Conservation (phyloP, 1,284 basidiomycete genomes). For the Trichosporon asahii region DNA sequence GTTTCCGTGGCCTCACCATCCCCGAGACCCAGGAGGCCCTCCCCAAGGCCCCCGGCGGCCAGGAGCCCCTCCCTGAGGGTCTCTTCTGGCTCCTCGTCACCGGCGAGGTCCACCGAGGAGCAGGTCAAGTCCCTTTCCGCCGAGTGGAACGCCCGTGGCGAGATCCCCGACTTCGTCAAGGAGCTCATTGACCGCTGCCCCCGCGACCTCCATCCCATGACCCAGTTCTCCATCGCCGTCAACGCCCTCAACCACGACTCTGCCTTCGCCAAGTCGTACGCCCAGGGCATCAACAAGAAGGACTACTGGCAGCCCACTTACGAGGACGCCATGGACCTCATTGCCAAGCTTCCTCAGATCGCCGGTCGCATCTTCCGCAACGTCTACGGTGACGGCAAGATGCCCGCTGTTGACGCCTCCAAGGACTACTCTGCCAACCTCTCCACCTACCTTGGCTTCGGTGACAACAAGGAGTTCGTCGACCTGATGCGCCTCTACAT, state of each 20-base stretch:
- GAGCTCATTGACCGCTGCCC: constrained; percentile 90
- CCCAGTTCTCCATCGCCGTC: constrained; percentile 89
- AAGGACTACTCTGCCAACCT: constrained; percentile 96
- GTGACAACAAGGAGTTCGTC: constrained; percentile 81
- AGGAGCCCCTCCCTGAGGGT: constrained; percentile 86
- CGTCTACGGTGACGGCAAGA: constrained; percentile 79
- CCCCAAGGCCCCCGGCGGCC: constrained; percentile 82
- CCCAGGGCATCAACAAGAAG: constrained; percentile 86
- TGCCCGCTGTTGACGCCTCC: constrained; percentile 77
- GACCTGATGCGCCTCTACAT: constrained; percentile 96
- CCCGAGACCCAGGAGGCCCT: constrained; percentile 81
- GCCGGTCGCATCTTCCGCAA: constrained; percentile 97
- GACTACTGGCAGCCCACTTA: constrained; percentile 97
- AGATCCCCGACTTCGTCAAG: constrained; percentile 86
- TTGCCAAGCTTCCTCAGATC: constrained; percentile 95
- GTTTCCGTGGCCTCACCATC: constrained; percentile 90
- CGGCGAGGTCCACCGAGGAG: constrained; percentile 78
- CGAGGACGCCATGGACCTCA: constrained; percentile 96
- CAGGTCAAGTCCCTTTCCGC: constrained; percentile 79
- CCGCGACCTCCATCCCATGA: constrained; percentile 92
- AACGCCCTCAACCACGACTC: constrained; percentile 95
- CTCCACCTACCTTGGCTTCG: constrained; percentile 86
- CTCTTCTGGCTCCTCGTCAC: constrained; percentile 95
- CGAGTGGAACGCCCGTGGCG: constrained; percentile 87
- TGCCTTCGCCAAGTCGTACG: constrained; percentile 93